These are phyloP conservation scores for Geotrichum bryndzae DNA, from an alignment of 1,139 yeast genomes.

Conservation along the genomic window DNA sequence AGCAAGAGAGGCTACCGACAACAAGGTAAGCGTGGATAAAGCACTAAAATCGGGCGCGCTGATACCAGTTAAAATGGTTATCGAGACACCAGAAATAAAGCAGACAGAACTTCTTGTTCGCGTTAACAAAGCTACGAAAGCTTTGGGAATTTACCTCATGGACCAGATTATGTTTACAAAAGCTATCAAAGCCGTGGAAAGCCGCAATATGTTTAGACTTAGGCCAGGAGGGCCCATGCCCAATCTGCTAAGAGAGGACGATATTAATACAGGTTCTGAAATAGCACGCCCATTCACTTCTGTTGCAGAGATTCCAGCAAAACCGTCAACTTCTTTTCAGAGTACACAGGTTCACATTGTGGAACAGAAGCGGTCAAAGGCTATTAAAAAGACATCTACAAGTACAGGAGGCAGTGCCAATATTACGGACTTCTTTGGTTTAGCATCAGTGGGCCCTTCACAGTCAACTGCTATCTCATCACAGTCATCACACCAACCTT, in stretches of 20 bases:
- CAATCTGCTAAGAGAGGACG: neutral
- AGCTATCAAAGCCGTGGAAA: conserved; percentile 3
- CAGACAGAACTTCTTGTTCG: neutral
- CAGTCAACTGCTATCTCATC: neutral
- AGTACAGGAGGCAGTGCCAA: neutral
- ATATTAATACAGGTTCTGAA: neutral
- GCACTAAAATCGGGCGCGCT: conserved; percentile 5
- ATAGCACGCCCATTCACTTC: neutral
- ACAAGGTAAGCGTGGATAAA: neutral
- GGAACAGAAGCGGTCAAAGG: neutral
- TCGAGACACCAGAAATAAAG: neutral
- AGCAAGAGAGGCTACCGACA: conserved; percentile 3
- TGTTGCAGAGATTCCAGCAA: neutral
- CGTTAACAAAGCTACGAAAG: conserved; percentile 5
- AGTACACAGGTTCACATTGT: neutral
- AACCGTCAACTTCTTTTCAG: neutral
- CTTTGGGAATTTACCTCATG: conserved; percentile 3
- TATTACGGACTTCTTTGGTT: conserved; percentile 8
- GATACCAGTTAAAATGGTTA: conserved; percentile 4
- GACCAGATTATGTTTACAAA: neutral
- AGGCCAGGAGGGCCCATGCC: conserved; percentile 6
- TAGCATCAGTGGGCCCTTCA: neutral
- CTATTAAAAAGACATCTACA: neutral
- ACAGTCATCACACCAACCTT: neutral
- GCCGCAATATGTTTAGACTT: conserved; percentile 1